Evolutionary conservation across 345 rosid species (phyloP), one percentile per base, ranked within the genome.

Genomic region (Pistacia integerrima): DNA sequence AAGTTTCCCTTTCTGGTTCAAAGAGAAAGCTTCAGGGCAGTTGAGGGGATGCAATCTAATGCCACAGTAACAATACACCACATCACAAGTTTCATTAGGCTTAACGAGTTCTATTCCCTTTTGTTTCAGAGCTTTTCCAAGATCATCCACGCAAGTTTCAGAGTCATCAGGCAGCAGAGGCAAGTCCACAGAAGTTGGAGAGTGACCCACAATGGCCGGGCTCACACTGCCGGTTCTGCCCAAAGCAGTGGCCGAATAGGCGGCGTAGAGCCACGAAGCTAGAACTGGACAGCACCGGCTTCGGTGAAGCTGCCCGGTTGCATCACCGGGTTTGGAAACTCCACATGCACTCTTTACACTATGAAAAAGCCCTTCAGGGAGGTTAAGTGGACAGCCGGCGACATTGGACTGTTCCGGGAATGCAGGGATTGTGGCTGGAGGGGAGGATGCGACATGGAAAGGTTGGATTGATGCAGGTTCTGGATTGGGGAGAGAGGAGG

Each of bases 101-200:
- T 77, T 80, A 0, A 78, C 78, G 49, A 95, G 74, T 79, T 85
- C 89, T 0, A 95, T 83, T 49, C 98, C 99, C 82, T 80, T 87
- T 76, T 80, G 85, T 22, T 77, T 89, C 84, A 95, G 56, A 13
- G 90, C 90, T 56, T 88, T 90, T 76, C 90, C 97, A 38, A 94
- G 65, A n/a, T 79, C 91, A 35, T 92, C 96, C 17, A 92, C 93
- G 78, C 99, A 95, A 9, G 97, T 90, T 84, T 95, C 99, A 35
- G 99, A 93, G 75, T 95, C 99, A 41, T 93, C 98, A 0, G 99
- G 99, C 33, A 95, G 89, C 79, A 92, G 58, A 11, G 99, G 99
- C 89, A 90, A 75, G 74, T 95, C 94, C 22, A 51, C 72, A 55
- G 91, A 89, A 5, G 85, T 73, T 13, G 83, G 64, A 3, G 82